Conservation (phyloP, 2,329 filamentous ascomycete genomes). For the Fusarium liriodendri region DNA sequence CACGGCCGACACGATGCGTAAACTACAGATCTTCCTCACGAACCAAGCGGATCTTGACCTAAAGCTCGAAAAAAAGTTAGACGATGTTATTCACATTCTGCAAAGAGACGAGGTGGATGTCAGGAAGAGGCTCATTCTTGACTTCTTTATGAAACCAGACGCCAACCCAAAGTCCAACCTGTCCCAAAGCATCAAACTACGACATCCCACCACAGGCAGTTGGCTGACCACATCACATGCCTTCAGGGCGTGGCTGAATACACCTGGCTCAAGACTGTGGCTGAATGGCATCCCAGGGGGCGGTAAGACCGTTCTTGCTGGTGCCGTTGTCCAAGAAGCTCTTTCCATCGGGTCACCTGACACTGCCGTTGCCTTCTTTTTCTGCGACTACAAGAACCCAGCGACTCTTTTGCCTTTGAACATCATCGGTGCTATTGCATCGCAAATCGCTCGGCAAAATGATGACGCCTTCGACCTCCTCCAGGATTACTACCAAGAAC, state of each 20-base stretch:
- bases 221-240: constrained; percentile 7
- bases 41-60: background rate
- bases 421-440: background rate
- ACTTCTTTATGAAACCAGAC: constrained; percentile 14
- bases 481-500: background rate
- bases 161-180: constrained; percentile 9
- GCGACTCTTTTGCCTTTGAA: background rate
- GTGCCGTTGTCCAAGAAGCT: constrained; percentile 3
- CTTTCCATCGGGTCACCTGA: background rate
- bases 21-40: constrained; percentile 5
- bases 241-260: constrained; percentile 15
- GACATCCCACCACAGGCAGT: constrained; percentile 3
- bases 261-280: constrained; percentile 7
- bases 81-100: background rate
- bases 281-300: constrained; percentile 19
- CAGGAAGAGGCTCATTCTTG: background rate
- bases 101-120: constrained; percentile 7
- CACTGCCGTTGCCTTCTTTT: constrained; percentile 1
- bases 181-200: constrained; percentile 1
- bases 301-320: constrained; percentile 25
- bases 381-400: constrained; percentile 16
- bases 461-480: background rate
- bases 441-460: constrained; percentile 16
- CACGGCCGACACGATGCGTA: constrained; percentile 11
- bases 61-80: background rate